Conservation (phyloP, 2,329 filamentous ascomycete genomes). For the Hirsutella thompsonii region DNA sequence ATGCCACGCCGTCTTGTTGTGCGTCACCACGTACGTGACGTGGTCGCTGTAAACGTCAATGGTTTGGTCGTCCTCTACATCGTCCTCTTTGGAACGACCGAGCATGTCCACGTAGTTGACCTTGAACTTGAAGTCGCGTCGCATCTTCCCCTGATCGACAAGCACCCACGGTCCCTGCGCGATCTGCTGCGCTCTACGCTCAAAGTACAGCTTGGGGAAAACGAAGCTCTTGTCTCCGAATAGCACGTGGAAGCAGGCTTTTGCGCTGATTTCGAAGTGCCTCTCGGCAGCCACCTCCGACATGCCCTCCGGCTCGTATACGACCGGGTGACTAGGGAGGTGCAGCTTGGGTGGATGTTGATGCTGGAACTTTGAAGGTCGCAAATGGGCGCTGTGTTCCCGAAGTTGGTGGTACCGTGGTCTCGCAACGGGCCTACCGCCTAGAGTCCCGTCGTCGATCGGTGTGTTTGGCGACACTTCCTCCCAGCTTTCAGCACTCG, state of each 20-base stretch:
- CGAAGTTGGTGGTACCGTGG: neutral
- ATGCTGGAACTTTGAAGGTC: slow-evolving; percentile 17
- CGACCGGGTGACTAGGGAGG: slow-evolving; percentile 65
- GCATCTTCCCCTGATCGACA: slow-evolving; percentile 56
- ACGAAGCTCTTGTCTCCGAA: slow-evolving; percentile 95
- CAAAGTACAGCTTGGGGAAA: slow-evolving; percentile 82
- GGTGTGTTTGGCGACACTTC: slow-evolving; percentile 53
- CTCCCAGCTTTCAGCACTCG: slow-evolving; percentile 84
- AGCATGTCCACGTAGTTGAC: slow-evolving; percentile 56
- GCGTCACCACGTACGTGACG: slow-evolving; percentile 51
- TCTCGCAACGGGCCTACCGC: slow-evolving; percentile 21
- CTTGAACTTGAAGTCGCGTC: slow-evolving; percentile 69
- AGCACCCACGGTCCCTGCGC: slow-evolving; percentile 76
- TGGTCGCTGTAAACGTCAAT: slow-evolving; percentile 77
- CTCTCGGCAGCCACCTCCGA: slow-evolving; percentile 62
- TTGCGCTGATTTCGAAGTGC: slow-evolving; percentile 81
- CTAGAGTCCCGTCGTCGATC: slow-evolving; percentile 39
- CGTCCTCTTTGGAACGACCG: slow-evolving; percentile 44
- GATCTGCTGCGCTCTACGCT: slow-evolving; percentile 66
- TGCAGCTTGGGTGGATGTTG: slow-evolving; percentile 57
- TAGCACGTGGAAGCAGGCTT: slow-evolving; percentile 88
- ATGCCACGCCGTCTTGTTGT: slow-evolving; percentile 62
- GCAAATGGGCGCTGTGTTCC: slow-evolving; percentile 12
- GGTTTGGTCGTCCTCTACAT: slow-evolving; percentile 70
- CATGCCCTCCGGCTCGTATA: slow-evolving; percentile 77